A percentile compares a stretch with the other conserved stretches of the same genome.
phyloP scores from a whole-genome alignment of 78 protist genomes.

The Speleostelium caveatum region DNA sequence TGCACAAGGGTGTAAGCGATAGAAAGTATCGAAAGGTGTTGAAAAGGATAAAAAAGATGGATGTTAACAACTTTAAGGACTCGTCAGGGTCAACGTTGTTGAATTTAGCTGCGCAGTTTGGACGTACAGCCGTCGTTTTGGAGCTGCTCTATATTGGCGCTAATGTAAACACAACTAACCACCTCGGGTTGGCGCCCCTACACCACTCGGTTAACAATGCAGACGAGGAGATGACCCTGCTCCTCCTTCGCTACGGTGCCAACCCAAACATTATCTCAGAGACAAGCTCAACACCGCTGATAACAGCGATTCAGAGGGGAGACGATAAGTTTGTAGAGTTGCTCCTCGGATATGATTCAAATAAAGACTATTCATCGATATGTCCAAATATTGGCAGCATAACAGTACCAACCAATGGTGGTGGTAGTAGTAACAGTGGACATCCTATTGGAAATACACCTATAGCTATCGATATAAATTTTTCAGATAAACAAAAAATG shows the following conservation, averaged over 20 bases:
- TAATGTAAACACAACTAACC: constrained; percentile 3
- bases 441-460: neutral
- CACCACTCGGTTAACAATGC: constrained; percentile 17
- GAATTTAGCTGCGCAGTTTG: constrained; percentile 8
- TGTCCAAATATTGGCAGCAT: no score
- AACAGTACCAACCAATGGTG: neutral
- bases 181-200: constrained; percentile 24
- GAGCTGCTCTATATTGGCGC: constrained; percentile 29
- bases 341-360: constrained; percentile 1
- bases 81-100: constrained; percentile 20
- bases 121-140: neutral
- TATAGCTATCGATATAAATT: constrained; percentile 33
- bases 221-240: constrained; percentile 14
- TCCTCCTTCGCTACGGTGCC: constrained; percentile 19
- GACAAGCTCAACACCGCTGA: constrained; percentile 14
- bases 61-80: constrained; percentile 24
- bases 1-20: neutral
- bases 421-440: neutral
- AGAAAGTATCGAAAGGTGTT: constrained; percentile 9
- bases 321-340: constrained; percentile 60
- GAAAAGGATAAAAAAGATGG: constrained; percentile 33
- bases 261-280: constrained; percentile 22
- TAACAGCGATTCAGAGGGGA: constrained; percentile 15
- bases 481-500: constrained; percentile 46
- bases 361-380: neutral